Evolutionary conservation across 495 filamentous ascomycete genomes (phyloP), one percentile per base, ranked within the genome.

Genomic region (Terfezia claveryi): DNA sequence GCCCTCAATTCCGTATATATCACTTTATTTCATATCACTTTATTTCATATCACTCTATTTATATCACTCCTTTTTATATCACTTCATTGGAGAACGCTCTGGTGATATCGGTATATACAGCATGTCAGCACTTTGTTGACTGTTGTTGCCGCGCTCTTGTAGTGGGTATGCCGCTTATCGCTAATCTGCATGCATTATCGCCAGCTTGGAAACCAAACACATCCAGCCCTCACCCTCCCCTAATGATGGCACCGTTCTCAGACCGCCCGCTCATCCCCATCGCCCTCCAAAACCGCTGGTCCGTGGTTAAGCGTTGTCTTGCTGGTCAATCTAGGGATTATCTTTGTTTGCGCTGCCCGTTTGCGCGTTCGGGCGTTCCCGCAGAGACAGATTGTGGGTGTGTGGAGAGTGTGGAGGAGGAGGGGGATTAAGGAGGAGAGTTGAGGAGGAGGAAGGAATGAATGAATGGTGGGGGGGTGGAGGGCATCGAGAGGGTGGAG

Each of bases 341-440:
- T 94, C 59, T 68, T 93, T 37, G 74, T 80, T 89, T 59, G 87
- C 85, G 32, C 69, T 96, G 59, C 87, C 20, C 86, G 51, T 69
- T 94, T 32, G 87, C 91, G 4, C 70, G n/a, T 98, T 49, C 91
- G 79, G 10, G 91, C 82, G 8, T 98, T 96, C 71, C 91, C 91
- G 10, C 85, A 93, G 72, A 71, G 85, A 55, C 87, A 98, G 72
- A 74, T 73, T 52, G 81, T 93, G 20, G 74, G 71, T 55, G 86
- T 82, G 0, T 70, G 72, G 9, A 78, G 69, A 16, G 64, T 98
- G 49, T 32, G 27, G 27, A 91, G 95, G 41, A 3, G 14, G 17
- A 10, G 17, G n/a, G n/a, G n/a, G 4, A 46, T 46, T 4, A 46
- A 9, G 72, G 69, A 80, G 59, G 80, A 94, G 69, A 94, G 69